Conservation (phyloP, 768 basidiomycete genomes). For the Gyrodon lividus region DNA sequence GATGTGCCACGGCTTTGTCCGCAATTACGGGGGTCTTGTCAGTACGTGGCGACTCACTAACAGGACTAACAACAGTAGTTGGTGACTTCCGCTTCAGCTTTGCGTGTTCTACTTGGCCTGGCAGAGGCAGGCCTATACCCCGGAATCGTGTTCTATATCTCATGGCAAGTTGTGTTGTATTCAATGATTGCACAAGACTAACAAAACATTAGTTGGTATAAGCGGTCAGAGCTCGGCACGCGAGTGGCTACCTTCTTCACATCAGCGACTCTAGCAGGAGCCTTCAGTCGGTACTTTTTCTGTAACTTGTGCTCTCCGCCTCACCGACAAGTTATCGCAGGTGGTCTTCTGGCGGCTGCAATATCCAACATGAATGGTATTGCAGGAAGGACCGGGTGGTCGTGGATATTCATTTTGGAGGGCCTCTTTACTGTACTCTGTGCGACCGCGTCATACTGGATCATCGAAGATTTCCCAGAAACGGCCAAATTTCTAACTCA, state of each 20-base stretch:
- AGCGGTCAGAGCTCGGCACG: conserved; percentile 68
- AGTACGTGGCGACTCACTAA: conserved; percentile 36
- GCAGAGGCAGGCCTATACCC: conserved; percentile 54
- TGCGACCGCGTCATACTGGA: conserved; percentile 62
- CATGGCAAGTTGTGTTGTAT: conserved; percentile 39
- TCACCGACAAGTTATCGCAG: conserved; percentile 29
- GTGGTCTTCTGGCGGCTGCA: conserved; percentile 62
- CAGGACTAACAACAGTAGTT: background rate
- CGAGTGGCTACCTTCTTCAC: conserved; percentile 77
- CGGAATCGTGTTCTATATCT: conserved; percentile 59
- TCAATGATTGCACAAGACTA: background rate
- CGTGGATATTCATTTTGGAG: conserved; percentile 76
- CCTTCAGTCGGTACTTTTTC: conserved; percentile 52
- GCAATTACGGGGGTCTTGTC: conserved; percentile 60
- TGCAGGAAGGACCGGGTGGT: conserved; percentile 62
- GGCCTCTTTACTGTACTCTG: conserved; percentile 66
- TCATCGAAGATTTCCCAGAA: conserved; percentile 79
- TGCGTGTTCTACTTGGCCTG: conserved; percentile 59
- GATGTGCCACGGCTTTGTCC: conserved; percentile 63
- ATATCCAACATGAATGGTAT: conserved; percentile 72
- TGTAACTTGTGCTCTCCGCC: background rate
- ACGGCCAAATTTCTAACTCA: conserved; percentile 68
- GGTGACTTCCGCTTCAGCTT: conserved; percentile 34
- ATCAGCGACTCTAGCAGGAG: conserved; percentile 76
- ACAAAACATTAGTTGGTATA: conserved; percentile 62